Evolutionary conservation across 2,329 filamentous ascomycete species (phyloP), one percentile per base, ranked within the genome.

Genomic region (Fusarium decemcellulare): DNA sequence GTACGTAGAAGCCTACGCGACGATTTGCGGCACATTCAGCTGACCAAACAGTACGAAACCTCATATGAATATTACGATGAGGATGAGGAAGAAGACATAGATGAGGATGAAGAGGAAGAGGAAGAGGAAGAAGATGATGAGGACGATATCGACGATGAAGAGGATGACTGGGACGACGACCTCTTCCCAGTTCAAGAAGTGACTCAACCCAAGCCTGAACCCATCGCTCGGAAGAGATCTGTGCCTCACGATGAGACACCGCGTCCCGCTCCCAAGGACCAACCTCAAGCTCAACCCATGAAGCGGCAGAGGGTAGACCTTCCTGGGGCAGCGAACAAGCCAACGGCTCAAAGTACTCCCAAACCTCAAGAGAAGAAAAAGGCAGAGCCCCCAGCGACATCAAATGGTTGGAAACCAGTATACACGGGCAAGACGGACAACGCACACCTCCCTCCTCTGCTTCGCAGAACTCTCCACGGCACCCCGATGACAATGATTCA

Each of bases 61-160:
- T 55, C 60, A 32, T 65, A 71, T 34, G 70, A 71, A 37, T 71
- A 69, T 53, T 59, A 68, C 23, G 61, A 64, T 15, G 59, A 59
- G 4, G 53, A 54, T 18, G 66, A 68, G 10, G 42, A 70, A 8
- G 50, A 43, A 15, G 40, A 54, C 30, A 43, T 37, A 15, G 46
- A 48, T 30, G 29, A 50, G 36, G 30, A 54, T 2, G 55, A 39
- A 34, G 43, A 58, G 1, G 34, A 43, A 0, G 43, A 34, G 0
- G 59, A 59, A 0, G 51, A 64, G 0, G 51, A 58, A 0, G 51
- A 58, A 0, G 57, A 53, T 0, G 48, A 51, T 0, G 65, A 65
- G 8, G 51, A 55, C 5, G 60, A 63, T 27, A 60, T 51, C 8
- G 54, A 64, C 29, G 42, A 56, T 9, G 42, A 59, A 11, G 30